Conservation (phyloP, 768 basidiomycete species). For the Phallus indusiatus region DNA sequence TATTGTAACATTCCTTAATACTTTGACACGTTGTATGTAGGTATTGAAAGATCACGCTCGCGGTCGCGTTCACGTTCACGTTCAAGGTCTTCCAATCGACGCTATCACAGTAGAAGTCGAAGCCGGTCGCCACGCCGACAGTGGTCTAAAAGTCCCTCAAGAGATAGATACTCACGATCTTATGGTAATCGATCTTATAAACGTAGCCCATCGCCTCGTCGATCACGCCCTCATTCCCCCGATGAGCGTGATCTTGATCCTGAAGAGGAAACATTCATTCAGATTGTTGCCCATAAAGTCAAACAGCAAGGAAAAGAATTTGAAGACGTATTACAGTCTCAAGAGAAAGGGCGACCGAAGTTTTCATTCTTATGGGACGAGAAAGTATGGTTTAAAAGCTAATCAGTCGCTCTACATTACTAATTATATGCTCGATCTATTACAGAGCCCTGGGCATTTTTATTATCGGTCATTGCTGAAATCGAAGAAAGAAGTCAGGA, state of each 20-base stretch:
- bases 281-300: conserved; percentile 78
- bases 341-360: conserved; percentile 74
- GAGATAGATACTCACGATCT: conserved; percentile 24
- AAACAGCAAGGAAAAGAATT: conserved; percentile 72
- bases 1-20: background rate
- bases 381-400: conserved; percentile 31
- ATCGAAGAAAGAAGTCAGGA: conserved; percentile 41
- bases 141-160: conserved; percentile 43
- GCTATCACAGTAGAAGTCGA: conserved; percentile 15
- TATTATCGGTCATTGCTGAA: conserved; percentile 64
- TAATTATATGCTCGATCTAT: background rate
- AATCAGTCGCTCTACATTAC: conserved; percentile 28
- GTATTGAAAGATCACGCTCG: conserved; percentile 25
- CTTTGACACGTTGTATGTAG: conserved; percentile 22
- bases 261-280: conserved; percentile 78
- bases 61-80: conserved; percentile 24
- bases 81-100: conserved; percentile 20
- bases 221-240: conserved; percentile 25
- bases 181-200: conserved; percentile 18
- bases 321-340: conserved; percentile 61
- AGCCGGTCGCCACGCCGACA: conserved; percentile 27
- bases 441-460: conserved; percentile 60
- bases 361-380: conserved; percentile 60
- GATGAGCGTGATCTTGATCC: conserved; percentile 44
- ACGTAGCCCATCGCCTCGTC: conserved; percentile 24